phyloP scores from a whole-genome alignment of 2,329 filamentous ascomycete species.

The Fusarium pseudograminearum region DNA sequence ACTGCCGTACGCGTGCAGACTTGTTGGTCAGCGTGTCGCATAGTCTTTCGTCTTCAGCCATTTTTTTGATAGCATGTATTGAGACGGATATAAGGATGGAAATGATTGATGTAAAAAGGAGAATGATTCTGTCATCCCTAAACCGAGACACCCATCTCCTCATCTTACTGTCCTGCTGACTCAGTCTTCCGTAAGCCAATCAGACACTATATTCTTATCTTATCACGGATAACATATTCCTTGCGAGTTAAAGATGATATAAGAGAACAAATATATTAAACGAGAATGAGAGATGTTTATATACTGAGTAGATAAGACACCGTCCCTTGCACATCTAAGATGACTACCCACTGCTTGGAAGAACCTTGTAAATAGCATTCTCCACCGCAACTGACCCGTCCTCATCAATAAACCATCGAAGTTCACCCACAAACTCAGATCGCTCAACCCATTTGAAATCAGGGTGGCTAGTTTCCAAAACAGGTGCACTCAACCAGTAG shows the following conservation, averaged over 20 bases:
- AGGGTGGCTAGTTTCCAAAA: slow-evolving; percentile 2
- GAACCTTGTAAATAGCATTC: slow-evolving; percentile 13
- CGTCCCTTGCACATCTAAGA: neutral
- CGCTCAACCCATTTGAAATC: slow-evolving; percentile 14
- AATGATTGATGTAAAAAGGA: neutral
- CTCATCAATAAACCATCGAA: neutral
- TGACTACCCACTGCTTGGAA: neutral
- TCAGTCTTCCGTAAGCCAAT: neutral
- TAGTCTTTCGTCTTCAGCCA: neutral
- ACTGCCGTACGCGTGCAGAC: slow-evolving; percentile 5
- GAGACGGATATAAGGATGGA: neutral
- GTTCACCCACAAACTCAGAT: slow-evolving; percentile 9
- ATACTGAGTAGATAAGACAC: neutral
- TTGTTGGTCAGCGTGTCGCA: neutral
- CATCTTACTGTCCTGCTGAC: neutral
- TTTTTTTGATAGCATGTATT: neutral
- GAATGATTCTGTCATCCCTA: neutral
- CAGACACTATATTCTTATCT: neutral
- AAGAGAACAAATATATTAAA: neutral
- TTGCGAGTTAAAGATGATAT: too few species aligned
- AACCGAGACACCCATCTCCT: neutral
- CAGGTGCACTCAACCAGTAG: slow-evolving; percentile 1
- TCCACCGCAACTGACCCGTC: slow-evolving; percentile 10
- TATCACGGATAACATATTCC: neutral
- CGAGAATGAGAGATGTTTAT: neutral